These are phyloP conservation scores for Taxawa tesnikishii DNA, from an alignment of 2,329 filamentous ascomycete genomes.

Conservation along the genomic window DNA sequence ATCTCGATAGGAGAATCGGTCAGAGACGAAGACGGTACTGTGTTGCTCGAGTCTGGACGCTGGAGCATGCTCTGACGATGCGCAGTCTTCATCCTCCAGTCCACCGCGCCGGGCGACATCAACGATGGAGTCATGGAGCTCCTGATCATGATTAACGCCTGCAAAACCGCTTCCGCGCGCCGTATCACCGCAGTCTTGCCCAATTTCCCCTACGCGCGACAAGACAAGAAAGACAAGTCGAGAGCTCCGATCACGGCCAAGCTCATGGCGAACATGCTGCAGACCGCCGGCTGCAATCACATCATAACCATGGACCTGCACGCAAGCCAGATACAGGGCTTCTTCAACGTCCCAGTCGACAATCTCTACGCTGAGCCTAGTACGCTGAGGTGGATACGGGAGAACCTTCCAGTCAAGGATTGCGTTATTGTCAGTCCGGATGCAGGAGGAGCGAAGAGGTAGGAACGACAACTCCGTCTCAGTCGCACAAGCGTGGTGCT, in stretches of 20 bases:
- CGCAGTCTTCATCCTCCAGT: conserved; percentile 85
- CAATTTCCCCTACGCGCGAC: conserved; percentile 91
- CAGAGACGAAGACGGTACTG: conserved; percentile 78
- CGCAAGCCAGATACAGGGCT: conserved; percentile 92
- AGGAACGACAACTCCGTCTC: conserved; percentile 13
- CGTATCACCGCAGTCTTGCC: conserved; percentile 92
- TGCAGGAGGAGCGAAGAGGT: conserved; percentile 86
- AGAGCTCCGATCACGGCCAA: conserved; percentile 94
- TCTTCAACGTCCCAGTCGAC: conserved; percentile 92
- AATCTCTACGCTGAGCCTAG: conserved; percentile 91
- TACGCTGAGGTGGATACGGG: conserved; percentile 79
- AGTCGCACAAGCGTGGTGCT: conserved; percentile 3
- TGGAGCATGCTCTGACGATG: conserved; percentile 9
- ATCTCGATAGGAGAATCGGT: conserved; percentile 95
- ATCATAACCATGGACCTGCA: conserved; percentile 96
- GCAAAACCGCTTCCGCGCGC: conserved; percentile 71
- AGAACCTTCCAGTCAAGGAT: conserved; percentile 69
- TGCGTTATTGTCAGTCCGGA: conserved; percentile 93
- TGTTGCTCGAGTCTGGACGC: not conserved
- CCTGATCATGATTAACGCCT: conserved; percentile 95
- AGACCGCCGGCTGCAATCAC: conserved; percentile 90
- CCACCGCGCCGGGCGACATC: conserved; percentile 87
- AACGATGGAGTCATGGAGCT: conserved; percentile 98
- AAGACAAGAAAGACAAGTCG: conserved; percentile 96
- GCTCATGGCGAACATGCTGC: conserved; percentile 94